These are phyloP conservation scores for Gossypium schwendimanii DNA, from an alignment of 441 rosid species.

Conservation along the genomic window DNA sequence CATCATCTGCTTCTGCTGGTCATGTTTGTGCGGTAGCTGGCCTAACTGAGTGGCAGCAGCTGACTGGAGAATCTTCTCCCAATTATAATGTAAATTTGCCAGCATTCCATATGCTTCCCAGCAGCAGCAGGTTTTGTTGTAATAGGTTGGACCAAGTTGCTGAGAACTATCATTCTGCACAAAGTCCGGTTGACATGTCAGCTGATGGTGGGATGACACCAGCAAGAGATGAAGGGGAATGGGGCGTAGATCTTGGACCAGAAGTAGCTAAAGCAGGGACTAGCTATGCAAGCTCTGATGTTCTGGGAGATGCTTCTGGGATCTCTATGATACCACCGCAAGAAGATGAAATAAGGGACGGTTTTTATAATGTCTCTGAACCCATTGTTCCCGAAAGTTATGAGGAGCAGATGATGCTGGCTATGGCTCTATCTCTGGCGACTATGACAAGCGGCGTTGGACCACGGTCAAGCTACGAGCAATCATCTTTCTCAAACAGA, in stretches of 20 bases:
- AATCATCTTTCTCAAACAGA: slow-evolving; percentile 12
- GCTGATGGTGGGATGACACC: slow-evolving; percentile 25
- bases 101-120: slow-evolving; percentile 26
- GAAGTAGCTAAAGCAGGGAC: slow-evolving; percentile 62
- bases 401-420: slow-evolving; percentile 96
- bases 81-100: slow-evolving; percentile 29
- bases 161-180: slow-evolving; percentile 29
- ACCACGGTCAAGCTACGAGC: background rate
- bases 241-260: slow-evolving; percentile 44
- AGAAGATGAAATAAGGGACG: slow-evolving; percentile 23
- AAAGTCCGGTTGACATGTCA: slow-evolving; percentile 22
- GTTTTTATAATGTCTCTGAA: slow-evolving; percentile 36
- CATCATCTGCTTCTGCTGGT: slow-evolving; percentile 75
- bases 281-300: slow-evolving; percentile 52
- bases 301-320: slow-evolving; percentile 34
- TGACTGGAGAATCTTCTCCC: slow-evolving; percentile 46
- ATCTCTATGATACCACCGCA: slow-evolving; percentile 23
- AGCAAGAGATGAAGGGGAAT: slow-evolving; percentile 38
- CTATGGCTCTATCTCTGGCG: slow-evolving; percentile 89
- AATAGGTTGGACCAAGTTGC: slow-evolving; percentile 27
- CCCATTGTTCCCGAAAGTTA: slow-evolving; percentile 71
- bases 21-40: slow-evolving; percentile 84
- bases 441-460: slow-evolving; percentile 41
- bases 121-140: slow-evolving; percentile 34
- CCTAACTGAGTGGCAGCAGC: slow-evolving; percentile 85